phyloP scores from a whole-genome alignment of 2,329 filamentous ascomycete species.

The Albifimbria verrucaria region DNA sequence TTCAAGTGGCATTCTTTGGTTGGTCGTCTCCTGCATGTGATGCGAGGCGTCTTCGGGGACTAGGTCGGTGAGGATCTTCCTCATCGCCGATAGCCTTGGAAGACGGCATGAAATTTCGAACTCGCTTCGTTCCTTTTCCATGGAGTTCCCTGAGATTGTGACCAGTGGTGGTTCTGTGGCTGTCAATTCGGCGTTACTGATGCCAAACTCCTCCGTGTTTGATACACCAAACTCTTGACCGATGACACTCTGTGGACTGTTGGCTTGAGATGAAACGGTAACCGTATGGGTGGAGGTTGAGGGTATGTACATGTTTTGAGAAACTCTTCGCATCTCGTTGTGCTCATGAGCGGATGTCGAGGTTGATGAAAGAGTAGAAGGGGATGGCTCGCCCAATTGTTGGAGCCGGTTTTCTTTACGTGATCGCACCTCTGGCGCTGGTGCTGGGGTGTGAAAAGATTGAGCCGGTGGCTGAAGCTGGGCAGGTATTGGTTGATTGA shows the following conservation, averaged over 20 bases:
- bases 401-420: constrained; percentile 40
- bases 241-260: constrained; percentile 13
- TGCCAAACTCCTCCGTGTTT: constrained; percentile 2
- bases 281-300: constrained; percentile 14
- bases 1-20: not conserved
- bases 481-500: constrained; percentile 43
- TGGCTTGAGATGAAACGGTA: constrained; percentile 9
- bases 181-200: constrained; percentile 4
- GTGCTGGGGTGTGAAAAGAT: constrained; percentile 15
- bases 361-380: constrained; percentile 14
- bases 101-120: constrained; percentile 43
- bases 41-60: constrained; percentile 17
- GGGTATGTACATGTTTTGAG: constrained; percentile 32
- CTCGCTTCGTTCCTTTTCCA: constrained; percentile 42
- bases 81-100: constrained; percentile 45
- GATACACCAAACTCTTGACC: not conserved
- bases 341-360: constrained; percentile 16
- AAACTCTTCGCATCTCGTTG: constrained; percentile 35
- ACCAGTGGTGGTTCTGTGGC: constrained; percentile 9
- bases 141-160: constrained; percentile 10
- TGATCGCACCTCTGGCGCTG: constrained; percentile 37
- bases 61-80: constrained; percentile 37
- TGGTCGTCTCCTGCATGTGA: constrained; percentile 11
- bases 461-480: constrained; percentile 25
- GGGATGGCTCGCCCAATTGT: constrained; percentile 4